Evolutionary conservation across 441 rosid species (phyloP), one percentile per base, ranked within the genome.

Genomic region (Jatropha multifida): DNA sequence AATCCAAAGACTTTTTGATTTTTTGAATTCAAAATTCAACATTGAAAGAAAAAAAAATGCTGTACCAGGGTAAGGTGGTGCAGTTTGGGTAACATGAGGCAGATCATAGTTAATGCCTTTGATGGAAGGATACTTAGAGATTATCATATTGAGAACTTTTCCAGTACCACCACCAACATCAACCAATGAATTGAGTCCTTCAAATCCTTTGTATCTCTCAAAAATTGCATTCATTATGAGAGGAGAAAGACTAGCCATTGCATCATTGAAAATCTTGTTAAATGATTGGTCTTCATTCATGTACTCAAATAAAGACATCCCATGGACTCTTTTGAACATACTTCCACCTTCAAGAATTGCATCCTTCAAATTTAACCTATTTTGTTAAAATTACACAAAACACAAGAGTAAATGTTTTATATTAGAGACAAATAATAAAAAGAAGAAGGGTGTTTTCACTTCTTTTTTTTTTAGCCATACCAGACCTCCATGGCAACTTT

Each of bases 271-370:
- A 6, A 88, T 83, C 66, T 82, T 79, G 86, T 86, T 89, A 84
- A 91, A 88, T 80, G 89, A 87, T 4, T 85, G 86, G 73, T 90
- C 92, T 1, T 80, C 84, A 1, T 91, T 91, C 1, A 82, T 88
- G 81, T 89, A 93, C 67, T 91, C 95, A 42, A 91, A 93, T 2
- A 88, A 83, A 0, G 84, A 78, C 92, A 86, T 88, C 2, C 97
- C 92, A 56, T 88, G 84, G 0, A 94, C 96, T 83, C 84, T 93
- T 84, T 93, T 90, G 79, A 90, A 93, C 18, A 94, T 49, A 49
- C 11, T 46, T 11, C 90, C 94, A 56, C 97, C 97, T 38, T 91
- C 91, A 51, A 91, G 85, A 79, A 90, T 79, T 17, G 94, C 91
- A 80, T 93, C 94, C 65, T 90, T 93, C 88, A 49, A 11, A 49